A percentile compares a stretch with the other conserved stretches of the same genome.
Evolutionary conservation across 306 rosid genomes (phyloP).

Genomic region (Malus domestica): DNA sequence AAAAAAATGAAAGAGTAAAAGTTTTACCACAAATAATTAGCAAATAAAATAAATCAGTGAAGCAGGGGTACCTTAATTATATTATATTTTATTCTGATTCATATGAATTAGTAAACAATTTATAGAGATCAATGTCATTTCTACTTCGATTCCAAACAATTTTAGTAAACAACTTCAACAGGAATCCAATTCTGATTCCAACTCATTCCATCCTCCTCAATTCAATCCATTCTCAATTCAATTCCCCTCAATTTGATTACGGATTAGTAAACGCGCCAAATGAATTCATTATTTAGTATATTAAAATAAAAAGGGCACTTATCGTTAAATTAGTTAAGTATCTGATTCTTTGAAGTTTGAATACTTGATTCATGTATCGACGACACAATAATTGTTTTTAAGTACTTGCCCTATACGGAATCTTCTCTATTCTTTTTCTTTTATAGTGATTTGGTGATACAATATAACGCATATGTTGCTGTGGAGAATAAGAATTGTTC

Average conservation of each 20-base stretch:
- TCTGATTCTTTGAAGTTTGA: not conserved
- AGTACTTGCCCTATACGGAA: not conserved
- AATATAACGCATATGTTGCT: not conserved
- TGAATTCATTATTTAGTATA: not conserved
- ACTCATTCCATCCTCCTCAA: too few species aligned
- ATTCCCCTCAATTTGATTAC: too few species aligned
- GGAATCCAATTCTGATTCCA: too few species aligned
- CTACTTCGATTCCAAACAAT: too few species aligned
- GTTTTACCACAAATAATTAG: too few species aligned
- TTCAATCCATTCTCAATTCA: too few species aligned
- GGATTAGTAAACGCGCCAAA: not conserved
- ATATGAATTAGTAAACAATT: too few species aligned
- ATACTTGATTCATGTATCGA: not conserved
- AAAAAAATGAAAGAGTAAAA: too few species aligned
- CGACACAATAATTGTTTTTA: not conserved
- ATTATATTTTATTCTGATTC: too few species aligned
- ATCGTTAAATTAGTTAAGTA: not conserved
- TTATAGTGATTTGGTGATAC: not conserved
- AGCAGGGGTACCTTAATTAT: not conserved
- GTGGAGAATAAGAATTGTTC: constrained; percentile 2
- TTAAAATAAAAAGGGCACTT: not conserved
- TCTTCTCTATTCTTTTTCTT: not conserved
- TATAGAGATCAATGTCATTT: too few species aligned
- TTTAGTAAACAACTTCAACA: too few species aligned
- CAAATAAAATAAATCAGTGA: too few species aligned